Conservation (phyloP, 441 rosid species). For the Jatropha multifida region DNA sequence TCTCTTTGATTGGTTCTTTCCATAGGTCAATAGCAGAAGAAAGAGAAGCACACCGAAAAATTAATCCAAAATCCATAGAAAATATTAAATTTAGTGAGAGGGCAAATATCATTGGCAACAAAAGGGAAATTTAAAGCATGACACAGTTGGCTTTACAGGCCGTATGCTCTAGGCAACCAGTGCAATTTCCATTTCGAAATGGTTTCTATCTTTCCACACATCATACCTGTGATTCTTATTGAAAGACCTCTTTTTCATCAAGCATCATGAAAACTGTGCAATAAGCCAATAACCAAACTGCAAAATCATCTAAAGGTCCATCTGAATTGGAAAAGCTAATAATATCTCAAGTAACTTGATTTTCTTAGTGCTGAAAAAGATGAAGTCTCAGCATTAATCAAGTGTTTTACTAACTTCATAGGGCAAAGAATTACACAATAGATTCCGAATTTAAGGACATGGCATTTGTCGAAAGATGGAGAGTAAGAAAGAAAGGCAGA, state of each 20-base stretch:
- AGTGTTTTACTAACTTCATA: neutral
- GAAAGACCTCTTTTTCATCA: neutral
- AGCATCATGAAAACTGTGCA: constrained; percentile 1
- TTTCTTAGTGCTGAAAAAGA: neutral
- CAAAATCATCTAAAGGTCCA: neutral
- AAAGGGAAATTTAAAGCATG: neutral
- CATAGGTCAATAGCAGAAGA: too few species aligned
- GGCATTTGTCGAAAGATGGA: neutral
- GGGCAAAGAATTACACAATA: neutral
- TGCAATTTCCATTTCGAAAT: neutral
- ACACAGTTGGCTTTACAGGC: neutral
- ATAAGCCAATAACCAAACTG: neutral
- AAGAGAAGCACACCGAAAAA: neutral
- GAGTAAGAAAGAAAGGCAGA: neutral
- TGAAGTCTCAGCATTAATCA: neutral
- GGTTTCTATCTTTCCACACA: neutral
- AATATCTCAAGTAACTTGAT: neutral
- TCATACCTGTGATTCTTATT: neutral
- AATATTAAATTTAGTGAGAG: neutral
- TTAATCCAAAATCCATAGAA: neutral
- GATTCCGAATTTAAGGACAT: neutral
- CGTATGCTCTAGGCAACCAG: neutral
- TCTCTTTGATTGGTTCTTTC: too few species aligned
- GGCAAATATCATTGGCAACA: neutral
- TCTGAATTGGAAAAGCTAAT: neutral